Base-by-base conservation (phyloP, 768 basidiomycete genomes). In the Pseudohyphozyma bogoriensis region DNA sequence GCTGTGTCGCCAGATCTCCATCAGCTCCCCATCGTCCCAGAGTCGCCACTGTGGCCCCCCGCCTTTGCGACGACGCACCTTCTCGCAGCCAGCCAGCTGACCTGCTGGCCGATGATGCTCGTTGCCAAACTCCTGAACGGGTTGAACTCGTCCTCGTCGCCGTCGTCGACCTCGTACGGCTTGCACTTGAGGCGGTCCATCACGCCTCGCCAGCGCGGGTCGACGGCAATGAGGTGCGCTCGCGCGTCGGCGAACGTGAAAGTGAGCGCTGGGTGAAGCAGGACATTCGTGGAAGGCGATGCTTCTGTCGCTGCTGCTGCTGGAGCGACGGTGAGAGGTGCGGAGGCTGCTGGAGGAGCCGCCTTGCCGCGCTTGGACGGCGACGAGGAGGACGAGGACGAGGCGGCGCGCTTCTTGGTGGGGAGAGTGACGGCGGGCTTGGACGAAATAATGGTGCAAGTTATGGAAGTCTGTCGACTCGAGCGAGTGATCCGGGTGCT, bases 61-160 rank as follows among this genome's bases (percentile, higher is more conserved):
- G n/a, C n/a, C n/a, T n/a, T n/a, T 0, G 90, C 91, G 15, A 89
- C 91, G 46, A 84, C 73, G 86, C 86, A 89, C 1, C 86, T 71
- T 90, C 86, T 72, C 86, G 85, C 7, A 28, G 80, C 79, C 65
- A 76, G 72, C 86, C 86, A 89, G 1, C 86, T 87, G 28, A 90
- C 86, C 71, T 90, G 87, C 72, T 76, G 74, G 3, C 74, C 87
- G 79, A 89, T 72, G 57, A 89, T 87, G 35, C 85, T 86, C 7
- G 80, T 53, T 18, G 56, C 55, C 36, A 59, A 58, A 0, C 71
- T 86, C 86, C 82, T 79, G 73, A 90, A 92, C 2, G 89, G 88
- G 71, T 89, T 86, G n/a, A 89, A 79, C 40, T 76, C 76, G 69
- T 88, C 84, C 22, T 85, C n/a, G 54, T 52, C 15, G n/a, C n/a